Percentiles rank a stretch among this genome's conserved stretches.
These are phyloP conservation scores for Talaromyces adpressus DNA, from an alignment of 495 filamentous ascomycete species.

Conservation along the genomic window DNA sequence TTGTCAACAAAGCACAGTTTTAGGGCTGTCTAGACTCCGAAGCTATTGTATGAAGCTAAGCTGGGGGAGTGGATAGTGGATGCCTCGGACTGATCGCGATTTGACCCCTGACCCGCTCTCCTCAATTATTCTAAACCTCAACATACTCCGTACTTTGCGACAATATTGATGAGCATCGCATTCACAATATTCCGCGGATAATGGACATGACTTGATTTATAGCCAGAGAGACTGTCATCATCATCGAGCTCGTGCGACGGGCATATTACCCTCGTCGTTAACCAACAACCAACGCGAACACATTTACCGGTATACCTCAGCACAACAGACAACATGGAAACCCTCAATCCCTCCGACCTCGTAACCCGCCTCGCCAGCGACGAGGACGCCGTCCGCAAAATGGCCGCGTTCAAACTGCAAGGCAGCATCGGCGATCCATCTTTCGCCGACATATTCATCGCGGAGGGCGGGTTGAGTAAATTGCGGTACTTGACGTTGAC, in stretches of 20 bases:
- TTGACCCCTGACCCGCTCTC: neutral
- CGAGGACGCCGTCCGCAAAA: constrained; percentile 92
- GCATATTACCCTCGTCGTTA: neutral
- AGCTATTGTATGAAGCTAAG: neutral
- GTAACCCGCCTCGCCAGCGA: constrained; percentile 63
- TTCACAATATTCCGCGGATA: neutral
- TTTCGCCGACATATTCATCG: constrained; percentile 94
- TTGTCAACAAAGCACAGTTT: neutral
- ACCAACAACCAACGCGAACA: neutral
- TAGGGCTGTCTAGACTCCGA: too few relatives aligned
- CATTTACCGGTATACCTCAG: neutral
- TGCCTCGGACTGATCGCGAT: too few relatives aligned
- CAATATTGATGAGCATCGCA: neutral
- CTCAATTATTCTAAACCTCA: neutral
- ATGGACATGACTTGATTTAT: neutral
- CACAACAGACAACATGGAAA: constrained; percentile 40
- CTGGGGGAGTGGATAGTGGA: too few relatives aligned
- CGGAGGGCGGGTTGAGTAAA: constrained; percentile 74
- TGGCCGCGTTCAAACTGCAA: constrained; percentile 98
- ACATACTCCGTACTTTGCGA: neutral
- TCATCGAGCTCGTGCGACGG: neutral
- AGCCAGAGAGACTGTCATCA: neutral
- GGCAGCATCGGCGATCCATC: constrained; percentile 88
- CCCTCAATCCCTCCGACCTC: constrained; percentile 55
- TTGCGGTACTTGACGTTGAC: constrained; percentile 75